Evolutionary conservation across 2,329 filamentous ascomycete species (phyloP).

Genomic region (Claviceps digitariae): DNA sequence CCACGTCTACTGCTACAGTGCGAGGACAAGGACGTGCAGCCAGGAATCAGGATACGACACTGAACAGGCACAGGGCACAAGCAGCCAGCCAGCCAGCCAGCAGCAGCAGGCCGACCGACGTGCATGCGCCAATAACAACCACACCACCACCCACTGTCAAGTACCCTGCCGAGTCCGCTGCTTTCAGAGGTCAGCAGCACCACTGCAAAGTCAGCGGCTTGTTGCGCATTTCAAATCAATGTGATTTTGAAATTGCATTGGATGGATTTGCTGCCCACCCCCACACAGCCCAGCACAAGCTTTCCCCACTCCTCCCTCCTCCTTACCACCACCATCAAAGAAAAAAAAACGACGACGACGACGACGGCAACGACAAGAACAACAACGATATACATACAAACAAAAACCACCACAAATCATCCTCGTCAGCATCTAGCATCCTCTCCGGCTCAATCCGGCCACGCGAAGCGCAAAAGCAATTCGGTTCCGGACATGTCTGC

Average conservation of each 20-base stretch:
- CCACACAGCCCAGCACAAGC: background rate
- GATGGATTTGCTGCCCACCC: background rate
- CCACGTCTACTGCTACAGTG: background rate
- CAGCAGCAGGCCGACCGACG: no score
- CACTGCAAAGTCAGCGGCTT: background rate
- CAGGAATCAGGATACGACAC: background rate
- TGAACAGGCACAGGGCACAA: background rate
- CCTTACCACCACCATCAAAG: background rate
- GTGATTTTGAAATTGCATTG: no score
- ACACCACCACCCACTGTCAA: no score
- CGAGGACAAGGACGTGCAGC: background rate
- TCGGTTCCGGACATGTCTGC: background rate
- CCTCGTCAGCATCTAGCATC: background rate
- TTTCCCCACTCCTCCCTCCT: background rate
- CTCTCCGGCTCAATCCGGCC: background rate
- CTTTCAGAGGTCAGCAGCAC: no score
- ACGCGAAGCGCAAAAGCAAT: background rate
- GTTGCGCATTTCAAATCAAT: background rate
- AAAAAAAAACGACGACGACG: background rate
- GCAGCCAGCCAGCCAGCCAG: no score
- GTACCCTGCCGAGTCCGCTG: no score
- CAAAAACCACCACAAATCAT: background rate
- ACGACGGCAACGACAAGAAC: background rate
- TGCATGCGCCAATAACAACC: no score
- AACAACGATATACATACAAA: no score